Percentiles rank a stretch among this genome's conserved stretches.
These are phyloP conservation scores for Ramaria rubella DNA, from an alignment of 768 basidiomycete genomes.

Conservation along the genomic window DNA sequence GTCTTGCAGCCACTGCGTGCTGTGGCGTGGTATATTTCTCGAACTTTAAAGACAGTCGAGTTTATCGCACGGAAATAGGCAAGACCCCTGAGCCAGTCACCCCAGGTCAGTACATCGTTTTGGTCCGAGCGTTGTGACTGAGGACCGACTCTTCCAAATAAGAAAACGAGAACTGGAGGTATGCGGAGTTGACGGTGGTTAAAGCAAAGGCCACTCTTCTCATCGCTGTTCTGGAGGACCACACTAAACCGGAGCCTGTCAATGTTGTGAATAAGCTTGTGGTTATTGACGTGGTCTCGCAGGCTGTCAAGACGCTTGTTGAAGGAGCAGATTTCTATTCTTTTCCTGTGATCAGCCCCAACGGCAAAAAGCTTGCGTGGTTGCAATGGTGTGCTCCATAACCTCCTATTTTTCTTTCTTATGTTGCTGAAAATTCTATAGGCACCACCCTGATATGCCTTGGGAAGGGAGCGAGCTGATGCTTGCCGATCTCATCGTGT, in stretches of 20 bases:
- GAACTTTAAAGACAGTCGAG: conserved; percentile 42
- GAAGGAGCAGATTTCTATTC: conserved; percentile 70
- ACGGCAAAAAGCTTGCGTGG: conserved; percentile 55
- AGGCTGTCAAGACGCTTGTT: conserved; percentile 39
- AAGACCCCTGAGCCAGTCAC: conserved; percentile 43
- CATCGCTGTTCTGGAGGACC: conserved; percentile 64
- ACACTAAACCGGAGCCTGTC: conserved; percentile 47
- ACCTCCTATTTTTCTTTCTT: too few relatives aligned
- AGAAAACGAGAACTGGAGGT: conserved; percentile 51
- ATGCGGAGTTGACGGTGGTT: conserved; percentile 55
- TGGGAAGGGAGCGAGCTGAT: conserved; percentile 60
- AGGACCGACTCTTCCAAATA: not conserved
- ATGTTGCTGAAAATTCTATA: too few relatives aligned
- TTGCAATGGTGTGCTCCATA: conserved; percentile 63
- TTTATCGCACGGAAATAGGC: conserved; percentile 37
- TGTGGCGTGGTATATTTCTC: conserved; percentile 53
- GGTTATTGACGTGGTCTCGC: conserved; percentile 43
- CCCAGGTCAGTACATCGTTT: conserved; percentile 41
- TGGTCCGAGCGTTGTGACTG: not conserved
- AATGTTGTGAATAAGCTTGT: conserved; percentile 51
- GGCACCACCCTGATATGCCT: conserved; percentile 58
- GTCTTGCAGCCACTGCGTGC: conserved; percentile 49
- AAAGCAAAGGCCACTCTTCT: conserved; percentile 48
- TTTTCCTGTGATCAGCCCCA: conserved; percentile 50
- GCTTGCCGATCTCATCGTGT: conserved; percentile 40